Conservation (phyloP, 305 asterid genomes). For the Solanum aculeatissimum region DNA sequence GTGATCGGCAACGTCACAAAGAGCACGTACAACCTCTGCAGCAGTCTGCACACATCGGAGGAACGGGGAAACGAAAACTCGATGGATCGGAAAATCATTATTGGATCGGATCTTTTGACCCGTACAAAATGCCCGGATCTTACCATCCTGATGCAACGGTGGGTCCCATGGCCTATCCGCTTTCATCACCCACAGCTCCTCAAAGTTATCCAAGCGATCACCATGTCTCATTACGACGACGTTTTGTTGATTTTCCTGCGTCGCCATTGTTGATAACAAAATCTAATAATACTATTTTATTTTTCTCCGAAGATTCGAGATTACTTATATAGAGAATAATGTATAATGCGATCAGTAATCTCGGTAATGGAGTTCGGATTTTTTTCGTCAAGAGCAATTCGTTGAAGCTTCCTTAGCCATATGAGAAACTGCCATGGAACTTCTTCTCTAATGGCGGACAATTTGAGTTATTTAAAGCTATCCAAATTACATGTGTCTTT, state of each 20-base stretch:
- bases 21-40: conserved; percentile 45
- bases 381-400: neutral
- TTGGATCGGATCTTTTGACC: conserved; percentile 40
- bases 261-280: neutral
- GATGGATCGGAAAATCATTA: conserved; percentile 52
- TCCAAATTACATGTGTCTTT: neutral
- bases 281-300: neutral
- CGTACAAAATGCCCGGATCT: conserved; percentile 46
- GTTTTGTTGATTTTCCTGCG: conserved; percentile 41
- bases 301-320: neutral
- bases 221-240: conserved; percentile 92
- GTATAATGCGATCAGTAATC: neutral
- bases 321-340: neutral
- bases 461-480: neutral
- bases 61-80: conserved; percentile 76
- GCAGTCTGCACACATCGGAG: conserved; percentile 85
- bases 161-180: conserved; percentile 93
- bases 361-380: neutral
- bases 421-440: neutral
- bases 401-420: neutral
- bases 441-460: neutral
- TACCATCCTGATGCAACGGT: conserved; percentile 62
- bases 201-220: conserved; percentile 72
- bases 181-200: conserved; percentile 53
- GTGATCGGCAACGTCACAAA: conserved; percentile 32